Evolutionary conservation across 2,329 filamentous ascomycete genomes (phyloP).

Genomic region (Penicillium sp.): DNA sequence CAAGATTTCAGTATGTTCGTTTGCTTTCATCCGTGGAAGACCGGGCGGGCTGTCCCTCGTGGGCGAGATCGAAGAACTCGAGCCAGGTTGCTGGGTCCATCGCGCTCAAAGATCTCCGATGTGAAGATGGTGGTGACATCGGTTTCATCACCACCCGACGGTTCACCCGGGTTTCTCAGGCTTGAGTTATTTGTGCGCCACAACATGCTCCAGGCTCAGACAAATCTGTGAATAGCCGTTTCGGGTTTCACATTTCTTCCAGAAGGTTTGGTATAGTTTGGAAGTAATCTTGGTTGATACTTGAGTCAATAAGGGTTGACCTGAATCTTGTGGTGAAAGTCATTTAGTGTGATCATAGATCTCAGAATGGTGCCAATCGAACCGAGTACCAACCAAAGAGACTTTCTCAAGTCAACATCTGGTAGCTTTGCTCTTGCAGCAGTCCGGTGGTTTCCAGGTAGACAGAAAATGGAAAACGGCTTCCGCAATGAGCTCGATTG

Average conservation of each 20-base stretch:
- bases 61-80: neutral
- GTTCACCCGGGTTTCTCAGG: neutral
- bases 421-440: neutral
- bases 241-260: neutral
- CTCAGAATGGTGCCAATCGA: neutral
- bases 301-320: neutral
- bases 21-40: neutral
- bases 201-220: neutral
- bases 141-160: neutral
- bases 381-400: neutral
- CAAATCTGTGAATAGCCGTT: neutral
- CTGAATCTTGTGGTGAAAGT: neutral
- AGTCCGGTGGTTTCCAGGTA: neutral
- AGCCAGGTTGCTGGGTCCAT: neutral
- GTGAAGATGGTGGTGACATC: neutral
- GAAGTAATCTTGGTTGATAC: neutral
- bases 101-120: neutral
- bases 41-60: neutral
- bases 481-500: constrained; percentile 10
- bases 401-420: neutral
- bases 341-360: neutral
- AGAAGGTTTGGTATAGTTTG: neutral
- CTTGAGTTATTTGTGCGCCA: neutral
- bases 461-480: neutral
- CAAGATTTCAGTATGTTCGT: neutral